A percentile compares a stretch with the other conserved stretches of the same genome.
Evolutionary conservation across 768 basidiomycete genomes (phyloP).

Genomic region (Postia placenta): DNA sequence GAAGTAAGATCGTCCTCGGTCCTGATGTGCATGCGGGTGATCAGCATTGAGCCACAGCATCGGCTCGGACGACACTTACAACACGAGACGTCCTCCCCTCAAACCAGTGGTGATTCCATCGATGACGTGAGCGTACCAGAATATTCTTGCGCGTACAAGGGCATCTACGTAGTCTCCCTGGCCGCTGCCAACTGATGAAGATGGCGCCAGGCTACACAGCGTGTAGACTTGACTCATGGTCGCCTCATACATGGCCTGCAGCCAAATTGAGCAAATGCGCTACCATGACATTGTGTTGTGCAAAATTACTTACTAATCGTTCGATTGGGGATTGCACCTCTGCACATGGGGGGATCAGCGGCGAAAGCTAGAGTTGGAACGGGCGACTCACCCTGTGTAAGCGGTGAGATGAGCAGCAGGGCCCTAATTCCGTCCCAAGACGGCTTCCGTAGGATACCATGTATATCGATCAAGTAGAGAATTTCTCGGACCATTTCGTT

Average conservation of each 20-base stretch:
- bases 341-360: constrained; percentile 16
- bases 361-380: too few relatives aligned
- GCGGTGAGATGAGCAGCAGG: constrained; percentile 71
- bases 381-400: constrained; percentile 66
- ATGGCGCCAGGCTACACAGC: constrained; percentile 54
- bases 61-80: constrained; percentile 42
- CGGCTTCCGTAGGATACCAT: constrained; percentile 73
- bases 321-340: constrained; percentile 41
- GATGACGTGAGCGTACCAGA: constrained; percentile 85
- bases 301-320: constrained; percentile 29
- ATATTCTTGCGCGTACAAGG: constrained; percentile 66
- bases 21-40: constrained; percentile 28
- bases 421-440: constrained; percentile 84
- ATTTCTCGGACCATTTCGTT: constrained; percentile 73
- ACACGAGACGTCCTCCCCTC: constrained; percentile 73
- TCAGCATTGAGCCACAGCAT: not conserved
- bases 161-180: constrained; percentile 51
- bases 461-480: constrained; percentile 72
- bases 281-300: not conserved
- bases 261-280: constrained; percentile 8
- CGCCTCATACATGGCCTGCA: constrained; percentile 69
- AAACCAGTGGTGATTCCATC: constrained; percentile 82
- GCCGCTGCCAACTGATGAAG: constrained; percentile 41
- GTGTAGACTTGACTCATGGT: constrained; percentile 78
- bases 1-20: constrained; percentile 69